A percentile compares a stretch with the other conserved stretches of the same genome.
phyloP scores from a whole-genome alignment of 2,329 filamentous ascomycete species.

The Cladophialophora bantiana region DNA sequence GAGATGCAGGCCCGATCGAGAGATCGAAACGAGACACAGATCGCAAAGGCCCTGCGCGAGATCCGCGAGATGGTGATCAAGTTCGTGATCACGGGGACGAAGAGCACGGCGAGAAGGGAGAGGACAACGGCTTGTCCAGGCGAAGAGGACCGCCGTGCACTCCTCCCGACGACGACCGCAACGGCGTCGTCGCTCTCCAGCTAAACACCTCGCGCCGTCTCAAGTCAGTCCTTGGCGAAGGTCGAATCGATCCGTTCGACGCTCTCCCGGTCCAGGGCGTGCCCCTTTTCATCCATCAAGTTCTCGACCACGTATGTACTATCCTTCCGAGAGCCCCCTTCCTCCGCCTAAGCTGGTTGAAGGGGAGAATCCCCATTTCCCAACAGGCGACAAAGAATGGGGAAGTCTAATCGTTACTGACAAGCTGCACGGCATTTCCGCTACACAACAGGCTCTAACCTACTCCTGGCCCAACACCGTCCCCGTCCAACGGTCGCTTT shows the following conservation, averaged over 20 bases:
- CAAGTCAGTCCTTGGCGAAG: constrained; percentile 24
- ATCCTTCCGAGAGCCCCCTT: background rate
- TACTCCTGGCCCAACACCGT: constrained; percentile 35
- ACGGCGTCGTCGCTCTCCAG: background rate
- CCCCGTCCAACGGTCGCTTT: constrained; percentile 10
- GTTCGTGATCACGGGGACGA: background rate
- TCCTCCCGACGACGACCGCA: background rate
- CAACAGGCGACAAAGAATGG: background rate
- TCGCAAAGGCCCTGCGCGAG: background rate
- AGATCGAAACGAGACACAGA: background rate
- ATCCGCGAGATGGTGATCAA: background rate
- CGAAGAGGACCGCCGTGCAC: background rate
- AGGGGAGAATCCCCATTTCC: background rate
- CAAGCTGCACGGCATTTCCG: background rate
- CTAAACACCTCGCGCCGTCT: constrained; percentile 5
- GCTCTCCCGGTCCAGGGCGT: constrained; percentile 19
- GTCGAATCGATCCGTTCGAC: constrained; percentile 32
- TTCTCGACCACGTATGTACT: constrained; percentile 33
- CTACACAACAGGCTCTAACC: constrained; percentile 17
- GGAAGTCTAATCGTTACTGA: background rate
- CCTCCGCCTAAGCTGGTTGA: too few relatives aligned
- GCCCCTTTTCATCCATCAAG: constrained; percentile 27
- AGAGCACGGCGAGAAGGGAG: background rate
- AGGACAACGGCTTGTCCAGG: too few relatives aligned
- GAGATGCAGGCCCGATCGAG: background rate